These are phyloP conservation scores for Themeda triandra DNA, from an alignment of 176 grass and related monocot genomes.

Conservation along the genomic window DNA sequence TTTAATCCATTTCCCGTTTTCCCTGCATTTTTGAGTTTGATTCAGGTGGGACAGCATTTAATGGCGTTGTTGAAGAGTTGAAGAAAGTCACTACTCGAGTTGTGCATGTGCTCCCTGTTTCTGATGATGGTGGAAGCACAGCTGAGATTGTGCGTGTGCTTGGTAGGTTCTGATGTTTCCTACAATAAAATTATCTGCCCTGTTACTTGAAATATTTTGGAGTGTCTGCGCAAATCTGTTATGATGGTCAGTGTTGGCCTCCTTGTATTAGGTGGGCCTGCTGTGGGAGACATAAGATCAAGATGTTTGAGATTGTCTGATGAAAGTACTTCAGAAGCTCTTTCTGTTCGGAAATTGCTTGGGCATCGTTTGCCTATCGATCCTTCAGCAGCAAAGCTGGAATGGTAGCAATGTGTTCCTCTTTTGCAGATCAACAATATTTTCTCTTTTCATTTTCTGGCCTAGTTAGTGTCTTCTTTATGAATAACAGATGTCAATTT, in stretches of 20 bases:
- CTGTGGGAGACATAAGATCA: conserved; percentile 95
- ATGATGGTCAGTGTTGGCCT: conserved; percentile 9
- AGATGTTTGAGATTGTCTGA: conserved; percentile 97
- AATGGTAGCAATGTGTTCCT: conserved; percentile 53
- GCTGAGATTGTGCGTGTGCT: conserved; percentile 97
- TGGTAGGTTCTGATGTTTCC: conserved; percentile 38
- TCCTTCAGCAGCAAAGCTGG: conserved; percentile 73
- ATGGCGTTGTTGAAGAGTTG: conserved; percentile 88
- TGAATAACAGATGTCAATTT: conserved; percentile 27
- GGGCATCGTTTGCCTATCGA: conserved; percentile 87
- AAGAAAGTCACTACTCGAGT: conserved; percentile 85
- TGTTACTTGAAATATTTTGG: not conserved
- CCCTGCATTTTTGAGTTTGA: not conserved
- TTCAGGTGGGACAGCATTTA: conserved; percentile 89
- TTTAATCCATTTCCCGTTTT: not conserved
- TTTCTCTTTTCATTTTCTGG: not conserved
- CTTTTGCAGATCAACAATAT: not conserved
- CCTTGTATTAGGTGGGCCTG: conserved; percentile 71
- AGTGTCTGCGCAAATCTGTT: not conserved
- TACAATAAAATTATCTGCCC: not conserved
- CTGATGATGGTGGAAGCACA: conserved; percentile 95
- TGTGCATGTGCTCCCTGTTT: conserved; percentile 85
- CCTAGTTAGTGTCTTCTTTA: conserved; percentile 9
- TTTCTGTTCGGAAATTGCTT: conserved; percentile 83
- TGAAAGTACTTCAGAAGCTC: conserved; percentile 87